Conservation (phyloP, 352 stramenopile species). For the Halophytophthora polymorphica region DNA sequence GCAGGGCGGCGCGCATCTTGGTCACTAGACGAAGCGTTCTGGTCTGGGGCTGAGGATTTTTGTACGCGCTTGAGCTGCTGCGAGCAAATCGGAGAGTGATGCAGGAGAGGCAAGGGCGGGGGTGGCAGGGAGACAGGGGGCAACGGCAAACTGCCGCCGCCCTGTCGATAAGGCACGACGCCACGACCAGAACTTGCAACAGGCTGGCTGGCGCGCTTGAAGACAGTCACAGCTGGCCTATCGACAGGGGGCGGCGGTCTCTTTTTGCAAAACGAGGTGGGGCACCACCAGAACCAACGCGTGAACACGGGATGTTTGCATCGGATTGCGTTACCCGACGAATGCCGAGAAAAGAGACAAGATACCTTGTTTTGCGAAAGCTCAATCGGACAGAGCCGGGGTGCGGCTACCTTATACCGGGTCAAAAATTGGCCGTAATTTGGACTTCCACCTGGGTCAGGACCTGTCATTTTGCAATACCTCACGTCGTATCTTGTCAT, state of each 20-base stretch:
- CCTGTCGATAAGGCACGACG: background rate
- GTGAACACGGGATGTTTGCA: slow-evolving; percentile 28
- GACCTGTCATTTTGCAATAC: too few species aligned
- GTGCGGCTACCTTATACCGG: too few species aligned
- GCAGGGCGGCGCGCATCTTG: slow-evolving; percentile 34
- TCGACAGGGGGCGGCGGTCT: background rate
- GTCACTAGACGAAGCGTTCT: background rate
- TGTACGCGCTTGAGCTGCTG: background rate
- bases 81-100: slow-evolving; percentile 16
- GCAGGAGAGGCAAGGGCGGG: background rate
- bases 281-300: slow-evolving; percentile 24
- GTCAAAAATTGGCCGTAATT: too few species aligned
- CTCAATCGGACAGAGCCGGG: too few species aligned
- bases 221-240: too few species aligned
- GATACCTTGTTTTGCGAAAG: slow-evolving; percentile 1
- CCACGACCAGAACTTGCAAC: too few species aligned
- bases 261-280: slow-evolving; percentile 3
- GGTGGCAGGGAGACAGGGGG: too few species aligned
- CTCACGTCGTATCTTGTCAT: too few species aligned
- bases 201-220: too few species aligned
- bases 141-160: background rate
- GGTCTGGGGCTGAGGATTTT: slow-evolving; percentile 1
- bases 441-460: too few species aligned
- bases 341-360: slow-evolving; percentile 3
- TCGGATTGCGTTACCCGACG: slow-evolving; percentile 38